A percentile compares a stretch with the other conserved stretches of the same genome.
Evolutionary conservation across 2,329 filamentous ascomycete genomes (phyloP).

Genomic region (Fusarium fujikuroi): DNA sequence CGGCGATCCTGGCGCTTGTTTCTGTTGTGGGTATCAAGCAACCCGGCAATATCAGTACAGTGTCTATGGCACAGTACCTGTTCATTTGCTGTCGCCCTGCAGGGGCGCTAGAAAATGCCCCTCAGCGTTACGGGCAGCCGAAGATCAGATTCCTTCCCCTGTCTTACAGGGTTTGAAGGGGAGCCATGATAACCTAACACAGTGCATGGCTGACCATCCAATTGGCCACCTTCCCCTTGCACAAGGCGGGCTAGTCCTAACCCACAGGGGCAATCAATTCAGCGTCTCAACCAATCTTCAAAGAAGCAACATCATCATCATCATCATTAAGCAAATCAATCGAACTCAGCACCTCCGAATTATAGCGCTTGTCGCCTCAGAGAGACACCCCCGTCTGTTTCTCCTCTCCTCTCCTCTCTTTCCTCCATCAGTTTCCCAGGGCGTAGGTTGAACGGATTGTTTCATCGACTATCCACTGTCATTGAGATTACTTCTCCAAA

Average conservation of each 20-base stretch:
- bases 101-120: constrained; percentile 10
- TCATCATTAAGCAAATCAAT: neutral
- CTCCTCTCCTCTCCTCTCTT: neutral
- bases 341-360: constrained; percentile 3
- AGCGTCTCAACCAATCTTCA: constrained; percentile 20
- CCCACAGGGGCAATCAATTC: constrained; percentile 12
- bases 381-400: neutral
- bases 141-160: constrained; percentile 1
- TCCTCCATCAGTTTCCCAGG: neutral
- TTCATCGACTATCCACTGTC: neutral
- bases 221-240: constrained; percentile 21
- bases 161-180: neutral
- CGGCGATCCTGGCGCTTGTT: constrained; percentile 20
- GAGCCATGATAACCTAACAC: neutral
- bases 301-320: constrained; percentile 28
- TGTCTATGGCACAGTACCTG: neutral
- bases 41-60: constrained; percentile 3
- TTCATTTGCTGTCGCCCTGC: neutral
- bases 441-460: constrained; percentile 11
- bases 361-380: constrained; percentile 2
- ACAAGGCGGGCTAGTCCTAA: neutral
- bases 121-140: neutral
- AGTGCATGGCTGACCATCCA: constrained; percentile 3
- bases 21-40: constrained; percentile 4
- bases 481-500: neutral